phyloP scores from a whole-genome alignment of 192 early-diverging fungal genomes.

The Globomyces pollinis-pini region DNA sequence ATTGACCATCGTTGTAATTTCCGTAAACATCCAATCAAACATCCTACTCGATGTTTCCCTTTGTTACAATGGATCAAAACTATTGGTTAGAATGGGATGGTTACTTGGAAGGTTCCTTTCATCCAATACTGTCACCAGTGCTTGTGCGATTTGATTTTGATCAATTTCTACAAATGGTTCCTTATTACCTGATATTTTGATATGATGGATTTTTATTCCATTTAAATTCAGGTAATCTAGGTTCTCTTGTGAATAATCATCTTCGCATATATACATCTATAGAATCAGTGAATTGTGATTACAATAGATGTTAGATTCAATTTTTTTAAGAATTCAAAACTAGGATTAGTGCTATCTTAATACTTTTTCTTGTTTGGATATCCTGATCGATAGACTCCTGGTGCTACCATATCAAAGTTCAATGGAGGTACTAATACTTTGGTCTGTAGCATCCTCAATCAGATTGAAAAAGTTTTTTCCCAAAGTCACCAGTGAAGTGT shows the following conservation, averaged over 20 bases:
- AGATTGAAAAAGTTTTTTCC: too few relatives aligned
- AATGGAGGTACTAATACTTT: slow-evolving; percentile 69
- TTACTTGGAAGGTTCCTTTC: slow-evolving; percentile 43
- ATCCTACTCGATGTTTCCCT: slow-evolving; percentile 96
- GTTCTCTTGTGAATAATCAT: slow-evolving; percentile 87
- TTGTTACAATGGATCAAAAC: slow-evolving; percentile 95
- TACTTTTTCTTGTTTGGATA: slow-evolving; percentile 84
- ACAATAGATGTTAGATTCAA: slow-evolving; percentile 81
- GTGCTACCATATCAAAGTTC: slow-evolving; percentile 94
- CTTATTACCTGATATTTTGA: slow-evolving; percentile 89
- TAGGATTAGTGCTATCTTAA: not conserved
- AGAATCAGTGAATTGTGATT: too few relatives aligned
- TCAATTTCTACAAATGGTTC: slow-evolving; percentile 48
- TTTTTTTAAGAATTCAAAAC: slow-evolving; percentile 78
- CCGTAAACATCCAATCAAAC: slow-evolving; percentile 89
- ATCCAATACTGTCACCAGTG: slow-evolving; percentile 37
- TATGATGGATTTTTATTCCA: slow-evolving; percentile 75
- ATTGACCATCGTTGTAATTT: slow-evolving; percentile 91
- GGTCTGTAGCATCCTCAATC: not conserved
- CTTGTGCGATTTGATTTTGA: slow-evolving; percentile 31
- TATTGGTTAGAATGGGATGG: slow-evolving; percentile 12
- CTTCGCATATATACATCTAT: slow-evolving; percentile 75
- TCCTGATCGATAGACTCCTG: slow-evolving; percentile 87
- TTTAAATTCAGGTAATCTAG: slow-evolving; percentile 74
- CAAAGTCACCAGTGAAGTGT: too few relatives aligned